phyloP scores from a whole-genome alignment of 495 filamentous ascomycete species.

The Lepraria neglecta region DNA sequence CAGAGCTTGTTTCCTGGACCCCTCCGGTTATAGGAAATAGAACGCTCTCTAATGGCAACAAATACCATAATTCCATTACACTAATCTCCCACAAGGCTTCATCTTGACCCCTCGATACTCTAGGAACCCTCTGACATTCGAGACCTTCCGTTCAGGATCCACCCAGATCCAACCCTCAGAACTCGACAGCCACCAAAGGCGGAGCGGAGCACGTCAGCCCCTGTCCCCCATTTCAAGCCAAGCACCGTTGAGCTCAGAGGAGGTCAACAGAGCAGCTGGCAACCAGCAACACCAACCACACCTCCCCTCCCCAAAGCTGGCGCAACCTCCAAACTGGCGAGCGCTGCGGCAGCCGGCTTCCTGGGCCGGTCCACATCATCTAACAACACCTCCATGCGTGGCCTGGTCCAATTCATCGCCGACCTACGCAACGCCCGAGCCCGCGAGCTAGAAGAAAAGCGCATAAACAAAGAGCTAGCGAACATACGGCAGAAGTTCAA shows the following conservation, averaged over 20 bases:
- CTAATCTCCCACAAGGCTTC: not conserved
- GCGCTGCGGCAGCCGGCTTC: conserved; percentile 49
- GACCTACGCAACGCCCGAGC: conserved; percentile 93
- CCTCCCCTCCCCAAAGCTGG: conserved; percentile 19
- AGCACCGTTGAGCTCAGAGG: not conserved
- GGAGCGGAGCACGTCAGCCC: not conserved
- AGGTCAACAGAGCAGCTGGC: not conserved
- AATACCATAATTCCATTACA: not conserved
- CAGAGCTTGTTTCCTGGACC: conserved; percentile 8
- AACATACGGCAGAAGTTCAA: conserved; percentile 78
- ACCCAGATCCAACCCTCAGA: not conserved
- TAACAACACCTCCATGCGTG: conserved; percentile 69
- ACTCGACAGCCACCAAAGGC: not conserved
- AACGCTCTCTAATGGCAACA: not conserved
- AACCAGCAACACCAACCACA: not conserved
- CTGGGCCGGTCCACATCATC: conserved; percentile 52
- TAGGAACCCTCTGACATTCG: not conserved
- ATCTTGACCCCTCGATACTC: not conserved
- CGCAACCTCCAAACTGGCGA: conserved; percentile 43
- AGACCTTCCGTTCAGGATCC: not conserved
- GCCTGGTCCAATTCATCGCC: conserved; percentile 96
- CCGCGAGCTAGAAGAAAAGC: conserved; percentile 93
- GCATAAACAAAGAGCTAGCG: conserved; percentile 98
- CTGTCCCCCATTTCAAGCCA: too few relatives aligned
- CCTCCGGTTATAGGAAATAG: not conserved